phyloP scores from a whole-genome alignment of 1,139 yeast species.

The Eremothecium gossypii region DNA sequence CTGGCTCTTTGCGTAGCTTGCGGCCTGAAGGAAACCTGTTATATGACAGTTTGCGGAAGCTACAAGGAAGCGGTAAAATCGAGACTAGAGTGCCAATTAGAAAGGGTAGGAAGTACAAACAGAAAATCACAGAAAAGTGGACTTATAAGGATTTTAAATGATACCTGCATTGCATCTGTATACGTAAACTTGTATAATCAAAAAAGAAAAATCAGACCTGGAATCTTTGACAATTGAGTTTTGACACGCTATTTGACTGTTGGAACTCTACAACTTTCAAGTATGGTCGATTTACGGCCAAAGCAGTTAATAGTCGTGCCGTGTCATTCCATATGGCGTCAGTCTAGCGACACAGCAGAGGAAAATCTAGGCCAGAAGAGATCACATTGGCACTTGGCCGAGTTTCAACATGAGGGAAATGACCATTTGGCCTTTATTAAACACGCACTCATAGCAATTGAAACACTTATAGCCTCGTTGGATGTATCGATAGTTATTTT shows the following conservation, averaged over 20 bases:
- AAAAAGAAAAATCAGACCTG: neutral
- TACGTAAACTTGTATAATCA: conserved; percentile 1
- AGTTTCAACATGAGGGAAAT: conserved; percentile 59
- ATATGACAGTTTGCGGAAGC: conserved; percentile 69
- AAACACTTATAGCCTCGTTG: conserved; percentile 30
- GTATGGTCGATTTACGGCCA: conserved; percentile 5
- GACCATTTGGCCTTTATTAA: conserved; percentile 60
- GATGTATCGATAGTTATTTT: conserved; percentile 36
- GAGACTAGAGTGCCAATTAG: conserved; percentile 73
- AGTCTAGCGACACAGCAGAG: conserved; percentile 13
- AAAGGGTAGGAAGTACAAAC: conserved; percentile 56
- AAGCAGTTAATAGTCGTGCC: conserved; percentile 47
- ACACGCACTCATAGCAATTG: conserved; percentile 40
- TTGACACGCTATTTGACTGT: too few species aligned
- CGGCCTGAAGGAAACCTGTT: conserved; percentile 87
- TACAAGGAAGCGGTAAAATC: conserved; percentile 78
- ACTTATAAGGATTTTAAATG: conserved; percentile 80
- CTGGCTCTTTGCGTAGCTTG: conserved; percentile 72
- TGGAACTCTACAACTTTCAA: too few species aligned
- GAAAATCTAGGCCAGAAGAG: conserved; percentile 35
- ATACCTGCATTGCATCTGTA: conserved; percentile 4
- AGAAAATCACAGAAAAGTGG: conserved; percentile 84
- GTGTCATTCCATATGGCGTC: conserved; percentile 60
- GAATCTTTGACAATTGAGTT: neutral
- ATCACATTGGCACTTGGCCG: conserved; percentile 54